phyloP scores from a whole-genome alignment of 2,329 filamentous ascomycete genomes.

The Ascochyta fabae region DNA sequence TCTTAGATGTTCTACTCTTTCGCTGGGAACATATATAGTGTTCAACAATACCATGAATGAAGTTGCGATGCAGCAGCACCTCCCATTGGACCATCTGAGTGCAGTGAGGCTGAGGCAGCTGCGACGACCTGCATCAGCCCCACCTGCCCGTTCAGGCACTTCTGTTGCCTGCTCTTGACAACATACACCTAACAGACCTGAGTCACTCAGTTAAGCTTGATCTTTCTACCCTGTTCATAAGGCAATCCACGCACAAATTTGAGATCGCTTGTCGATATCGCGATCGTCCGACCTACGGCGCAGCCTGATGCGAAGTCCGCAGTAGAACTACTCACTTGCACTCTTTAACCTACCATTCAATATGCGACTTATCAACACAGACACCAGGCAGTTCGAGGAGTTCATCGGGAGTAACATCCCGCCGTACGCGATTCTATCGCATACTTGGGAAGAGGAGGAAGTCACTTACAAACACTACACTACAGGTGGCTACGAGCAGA shows the following conservation, averaged over 20 bases:
- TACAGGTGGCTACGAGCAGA: not conserved
- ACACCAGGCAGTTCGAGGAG: not conserved
- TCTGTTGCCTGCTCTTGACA: no score
- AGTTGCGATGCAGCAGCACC: not conserved
- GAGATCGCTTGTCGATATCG: no score
- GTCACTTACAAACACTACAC: constrained; percentile 1
- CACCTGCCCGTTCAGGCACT: not conserved
- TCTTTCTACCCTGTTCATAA: no score
- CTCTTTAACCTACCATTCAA: no score
- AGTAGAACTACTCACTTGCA: no score
- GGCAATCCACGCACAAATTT: no score
- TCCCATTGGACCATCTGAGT: no score
- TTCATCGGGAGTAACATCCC: constrained; percentile 3
- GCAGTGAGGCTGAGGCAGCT: not conserved
- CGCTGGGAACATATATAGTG: not conserved
- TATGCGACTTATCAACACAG: not conserved
- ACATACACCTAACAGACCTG: no score
- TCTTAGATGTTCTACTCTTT: not conserved
- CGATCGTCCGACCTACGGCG: no score
- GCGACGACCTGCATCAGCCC: not conserved
- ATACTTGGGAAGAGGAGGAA: constrained; percentile 15
- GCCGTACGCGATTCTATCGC: constrained; percentile 9
- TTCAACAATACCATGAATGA: not conserved
- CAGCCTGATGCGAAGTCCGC: no score
- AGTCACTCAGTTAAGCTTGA: no score